Evolutionary conservation across 2,329 filamentous ascomycete genomes (phyloP).

Genomic region (Claviceps lovelessii): DNA sequence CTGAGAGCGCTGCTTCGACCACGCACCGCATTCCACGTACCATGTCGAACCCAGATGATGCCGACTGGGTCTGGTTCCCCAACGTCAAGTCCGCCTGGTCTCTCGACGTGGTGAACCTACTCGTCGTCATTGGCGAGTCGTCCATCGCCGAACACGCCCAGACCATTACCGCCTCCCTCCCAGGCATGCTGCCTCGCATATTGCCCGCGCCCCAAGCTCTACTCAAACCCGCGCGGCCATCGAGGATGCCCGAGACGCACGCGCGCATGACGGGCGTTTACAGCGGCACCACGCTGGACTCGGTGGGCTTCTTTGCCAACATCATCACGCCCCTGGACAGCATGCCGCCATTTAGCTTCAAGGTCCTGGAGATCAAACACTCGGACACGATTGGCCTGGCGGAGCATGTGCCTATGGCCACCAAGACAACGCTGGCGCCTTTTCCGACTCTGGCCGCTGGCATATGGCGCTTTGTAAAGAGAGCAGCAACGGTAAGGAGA

Average conservation of each 20-base stretch:
- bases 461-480: background rate
- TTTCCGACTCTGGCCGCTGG: background rate
- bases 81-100: constrained; percentile 31
- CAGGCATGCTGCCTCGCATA: constrained; percentile 44
- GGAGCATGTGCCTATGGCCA: background rate
- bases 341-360: constrained; percentile 32
- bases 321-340: constrained; percentile 43
- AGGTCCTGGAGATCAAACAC: constrained; percentile 34
- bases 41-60: constrained; percentile 14
- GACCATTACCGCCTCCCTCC: constrained; percentile 41
- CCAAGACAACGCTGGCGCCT: background rate
- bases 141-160: constrained; percentile 44
- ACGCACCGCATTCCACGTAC: constrained; percentile 9
- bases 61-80: constrained; percentile 30
- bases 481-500: background rate
- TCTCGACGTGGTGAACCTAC: constrained; percentile 46
- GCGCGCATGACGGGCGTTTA: constrained; percentile 45
- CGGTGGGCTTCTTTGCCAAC: constrained; percentile 47
- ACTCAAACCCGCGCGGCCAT: constrained; percentile 40
- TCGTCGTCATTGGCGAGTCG: constrained; percentile 48
- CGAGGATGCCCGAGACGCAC: constrained; percentile 38
- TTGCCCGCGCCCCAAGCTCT: constrained; percentile 49
- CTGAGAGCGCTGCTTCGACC: background rate
- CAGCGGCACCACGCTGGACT: constrained; percentile 38
- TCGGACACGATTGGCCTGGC: constrained; percentile 10